A percentile compares a stretch with the other conserved stretches of the same genome.
These are phyloP conservation scores for Camellia granthamiana DNA, from an alignment of 148 eudicot species.

Conservation along the genomic window DNA sequence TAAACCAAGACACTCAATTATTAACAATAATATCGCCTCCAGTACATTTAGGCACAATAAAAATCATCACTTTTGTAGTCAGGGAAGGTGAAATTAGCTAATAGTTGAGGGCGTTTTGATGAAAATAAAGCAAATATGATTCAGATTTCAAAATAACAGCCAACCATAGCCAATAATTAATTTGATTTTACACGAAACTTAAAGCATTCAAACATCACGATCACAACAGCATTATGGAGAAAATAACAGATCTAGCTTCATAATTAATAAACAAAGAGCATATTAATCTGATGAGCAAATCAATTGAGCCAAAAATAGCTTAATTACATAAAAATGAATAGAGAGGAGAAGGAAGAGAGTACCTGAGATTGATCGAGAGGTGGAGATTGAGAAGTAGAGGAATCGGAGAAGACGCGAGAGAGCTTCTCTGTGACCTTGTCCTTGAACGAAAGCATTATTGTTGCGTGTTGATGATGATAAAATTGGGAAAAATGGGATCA, in stretches of 20 bases:
- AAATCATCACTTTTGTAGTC: too few species aligned
- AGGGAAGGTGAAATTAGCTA: too few species aligned
- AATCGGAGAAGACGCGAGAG: constrained; percentile 47
- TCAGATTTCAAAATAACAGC: background rate
- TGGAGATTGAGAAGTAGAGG: constrained; percentile 36
- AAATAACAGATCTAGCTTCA: constrained; percentile 18
- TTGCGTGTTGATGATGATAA: background rate
- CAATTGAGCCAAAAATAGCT: background rate
- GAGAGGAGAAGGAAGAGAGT: constrained; percentile 10
- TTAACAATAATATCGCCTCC: too few species aligned
- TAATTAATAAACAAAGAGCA: background rate
- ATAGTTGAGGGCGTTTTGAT: too few species aligned
- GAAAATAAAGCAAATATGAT: background rate
- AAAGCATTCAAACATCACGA: background rate
- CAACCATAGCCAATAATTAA: background rate
- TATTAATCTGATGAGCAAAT: background rate
- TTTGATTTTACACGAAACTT: background rate
- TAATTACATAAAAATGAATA: background rate
- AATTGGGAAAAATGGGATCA: background rate
- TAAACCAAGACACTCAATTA: too few species aligned
- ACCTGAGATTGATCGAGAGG: constrained; percentile 47
- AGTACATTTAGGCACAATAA: too few species aligned
- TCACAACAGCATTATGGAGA: constrained; percentile 18
- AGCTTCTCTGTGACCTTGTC: constrained; percentile 54
- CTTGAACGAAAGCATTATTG: constrained; percentile 44